Conservation (phyloP, 805 yeast species). For the Candida wancherniae region DNA sequence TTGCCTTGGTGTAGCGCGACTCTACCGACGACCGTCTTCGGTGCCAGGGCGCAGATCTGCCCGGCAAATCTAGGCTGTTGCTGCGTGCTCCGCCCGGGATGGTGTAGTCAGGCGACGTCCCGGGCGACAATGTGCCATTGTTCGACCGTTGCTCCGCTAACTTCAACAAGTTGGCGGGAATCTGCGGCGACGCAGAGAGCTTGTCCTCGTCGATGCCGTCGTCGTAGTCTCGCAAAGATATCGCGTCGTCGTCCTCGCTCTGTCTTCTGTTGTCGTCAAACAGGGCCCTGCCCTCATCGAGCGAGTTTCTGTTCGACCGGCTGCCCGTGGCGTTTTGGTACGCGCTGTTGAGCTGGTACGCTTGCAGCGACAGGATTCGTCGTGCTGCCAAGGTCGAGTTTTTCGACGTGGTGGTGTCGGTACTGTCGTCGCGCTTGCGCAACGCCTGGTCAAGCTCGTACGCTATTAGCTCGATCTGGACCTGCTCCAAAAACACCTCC, state of each 20-base stretch:
- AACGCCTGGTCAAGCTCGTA: constrained; percentile 30
- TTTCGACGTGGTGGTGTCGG: not conserved
- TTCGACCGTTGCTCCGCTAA: constrained; percentile 46
- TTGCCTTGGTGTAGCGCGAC: constrained; percentile 23
- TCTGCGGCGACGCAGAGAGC: constrained; percentile 63
- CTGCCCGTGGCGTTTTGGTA: not conserved
- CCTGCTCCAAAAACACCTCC: constrained; percentile 75
- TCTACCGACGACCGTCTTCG: constrained; percentile 28
- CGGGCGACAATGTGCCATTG: constrained; percentile 22
- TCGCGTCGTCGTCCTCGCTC: constrained; percentile 26
- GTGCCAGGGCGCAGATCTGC: constrained; percentile 5
- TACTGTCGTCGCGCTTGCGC: constrained; percentile 5
- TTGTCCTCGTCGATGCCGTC: constrained; percentile 42
- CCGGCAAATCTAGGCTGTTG: constrained; percentile 18
- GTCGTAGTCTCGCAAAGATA: constrained; percentile 21
- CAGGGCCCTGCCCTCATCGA: constrained; percentile 2
- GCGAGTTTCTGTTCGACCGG: constrained; percentile 3
- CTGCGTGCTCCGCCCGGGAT: constrained; percentile 14
- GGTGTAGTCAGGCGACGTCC: constrained; percentile 26
- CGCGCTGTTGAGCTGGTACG: not conserved
- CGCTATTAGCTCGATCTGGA: constrained; percentile 51
- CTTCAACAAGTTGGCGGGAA: constrained; percentile 55
- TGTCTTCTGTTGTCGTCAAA: constrained; percentile 8
- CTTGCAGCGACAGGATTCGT: constrained; percentile 5
- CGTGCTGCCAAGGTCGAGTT: constrained; percentile 1